Evolutionary conservation across 768 basidiomycete species (phyloP).

Genomic region (Leccinellum albellum): DNA sequence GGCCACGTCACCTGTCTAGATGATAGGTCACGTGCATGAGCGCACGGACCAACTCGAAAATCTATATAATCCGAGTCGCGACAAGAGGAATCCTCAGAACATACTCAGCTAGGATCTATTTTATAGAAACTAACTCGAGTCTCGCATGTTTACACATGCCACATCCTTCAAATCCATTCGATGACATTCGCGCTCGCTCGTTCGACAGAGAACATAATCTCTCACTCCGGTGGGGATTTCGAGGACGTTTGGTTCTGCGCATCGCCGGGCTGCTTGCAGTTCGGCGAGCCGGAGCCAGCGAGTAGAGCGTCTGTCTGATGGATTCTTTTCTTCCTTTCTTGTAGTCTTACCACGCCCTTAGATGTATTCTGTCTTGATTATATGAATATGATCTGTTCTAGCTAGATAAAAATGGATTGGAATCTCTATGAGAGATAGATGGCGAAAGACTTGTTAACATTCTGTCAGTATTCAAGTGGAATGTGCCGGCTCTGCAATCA

Average conservation of each 20-base stretch:
- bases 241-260: conserved; percentile 59
- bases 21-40: conserved; percentile 17
- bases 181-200: conserved; percentile 64
- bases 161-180: conserved; percentile 67
- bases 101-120: conserved; percentile 82
- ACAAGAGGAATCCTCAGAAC: conserved; percentile 47
- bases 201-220: conserved; percentile 63
- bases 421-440: no score
- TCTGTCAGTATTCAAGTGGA: no score
- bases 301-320: conserved; percentile 64
- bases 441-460: no score
- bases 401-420: no score
- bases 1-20: background rate
- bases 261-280: conserved; percentile 27
- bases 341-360: background rate
- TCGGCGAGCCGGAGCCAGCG: conserved; percentile 39
- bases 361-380: background rate
- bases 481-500: no score
- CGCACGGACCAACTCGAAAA: conserved; percentile 35
- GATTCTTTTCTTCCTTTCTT: conserved; percentile 30
- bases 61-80: conserved; percentile 30
- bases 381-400: background rate
- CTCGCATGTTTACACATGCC: conserved; percentile 79
- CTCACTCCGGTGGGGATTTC: conserved; percentile 38
- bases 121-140: conserved; percentile 76